These are phyloP conservation scores for Daldinia decipiens DNA, from an alignment of 495 filamentous ascomycete species.

Conservation along the genomic window DNA sequence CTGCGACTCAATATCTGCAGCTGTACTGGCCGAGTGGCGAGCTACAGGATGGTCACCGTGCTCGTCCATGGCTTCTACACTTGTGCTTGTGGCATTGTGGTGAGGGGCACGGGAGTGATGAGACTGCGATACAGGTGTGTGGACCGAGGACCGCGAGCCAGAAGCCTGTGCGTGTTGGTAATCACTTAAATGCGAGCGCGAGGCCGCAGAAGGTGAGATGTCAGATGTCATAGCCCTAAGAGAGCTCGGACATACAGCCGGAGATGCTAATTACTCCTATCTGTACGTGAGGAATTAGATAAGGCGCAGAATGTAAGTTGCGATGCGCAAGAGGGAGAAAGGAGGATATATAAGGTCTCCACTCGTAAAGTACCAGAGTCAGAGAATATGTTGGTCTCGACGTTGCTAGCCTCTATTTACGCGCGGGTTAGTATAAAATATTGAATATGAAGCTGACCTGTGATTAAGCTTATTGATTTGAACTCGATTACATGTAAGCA, in stretches of 20 bases:
- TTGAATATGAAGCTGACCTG: background rate
- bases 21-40: conserved; percentile 53
- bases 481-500: background rate
- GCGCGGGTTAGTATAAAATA: background rate
- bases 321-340: conserved; percentile 24
- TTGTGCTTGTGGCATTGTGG: conserved; percentile 55
- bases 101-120: conserved; percentile 18
- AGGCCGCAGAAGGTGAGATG: conserved; percentile 5
- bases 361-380: background rate
- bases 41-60: conserved; percentile 54
- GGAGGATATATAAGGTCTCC: conserved; percentile 8
- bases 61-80: conserved; percentile 59
- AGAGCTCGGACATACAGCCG: conserved; percentile 34
- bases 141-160: conserved; percentile 19
- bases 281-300: conserved; percentile 33
- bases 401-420: background rate
- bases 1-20: conserved; percentile 72
- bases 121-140: conserved; percentile 25
- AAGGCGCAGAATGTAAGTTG: conserved; percentile 21
- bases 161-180: conserved; percentile 14
- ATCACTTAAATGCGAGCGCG: conserved; percentile 20
- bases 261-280: conserved; percentile 34
- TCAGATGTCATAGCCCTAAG: conserved; percentile 23
- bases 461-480: background rate
- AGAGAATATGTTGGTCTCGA: background rate